These are phyloP conservation scores for Ascoidea rubescens DNA, from an alignment of 805 yeast genomes.

Conservation along the genomic window DNA sequence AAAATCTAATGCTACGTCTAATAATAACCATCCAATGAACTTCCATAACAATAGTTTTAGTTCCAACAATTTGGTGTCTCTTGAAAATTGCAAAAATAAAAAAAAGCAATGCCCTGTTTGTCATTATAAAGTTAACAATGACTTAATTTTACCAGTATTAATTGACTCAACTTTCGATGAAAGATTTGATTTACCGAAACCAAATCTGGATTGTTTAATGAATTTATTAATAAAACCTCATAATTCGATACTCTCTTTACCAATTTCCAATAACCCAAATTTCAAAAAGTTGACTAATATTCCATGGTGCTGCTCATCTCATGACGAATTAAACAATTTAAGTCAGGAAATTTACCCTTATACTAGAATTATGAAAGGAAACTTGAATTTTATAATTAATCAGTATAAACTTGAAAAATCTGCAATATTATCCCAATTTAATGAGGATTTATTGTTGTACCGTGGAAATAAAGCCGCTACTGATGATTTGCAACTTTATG, in stretches of 20 bases:
- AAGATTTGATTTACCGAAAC: slow-evolving; percentile 41
- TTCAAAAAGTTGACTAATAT: slow-evolving; percentile 28
- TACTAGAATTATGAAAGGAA: slow-evolving; percentile 61
- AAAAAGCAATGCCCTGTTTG: slow-evolving; percentile 76
- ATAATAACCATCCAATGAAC: too few relatives aligned
- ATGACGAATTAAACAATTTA: background rate
- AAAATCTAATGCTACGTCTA: too few relatives aligned
- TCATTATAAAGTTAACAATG: slow-evolving; percentile 36
- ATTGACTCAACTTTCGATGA: slow-evolving; percentile 31
- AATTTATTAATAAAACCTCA: slow-evolving; percentile 49
- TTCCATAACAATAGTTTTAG: too few relatives aligned
- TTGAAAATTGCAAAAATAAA: slow-evolving; percentile 25
- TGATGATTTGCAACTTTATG: slow-evolving; percentile 18
- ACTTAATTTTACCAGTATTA: slow-evolving; percentile 54
- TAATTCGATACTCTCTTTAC: slow-evolving; percentile 31
- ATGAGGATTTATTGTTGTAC: slow-evolving; percentile 46
- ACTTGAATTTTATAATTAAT: slow-evolving; percentile 33
- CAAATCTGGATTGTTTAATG: slow-evolving; percentile 40
- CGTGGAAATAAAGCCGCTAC: slow-evolving; percentile 29
- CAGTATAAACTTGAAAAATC: slow-evolving; percentile 49
- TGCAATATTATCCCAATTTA: slow-evolving; percentile 33
- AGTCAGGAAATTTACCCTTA: slow-evolving; percentile 28
- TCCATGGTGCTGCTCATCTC: slow-evolving; percentile 32
- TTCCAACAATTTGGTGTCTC: too few relatives aligned
- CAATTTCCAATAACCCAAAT: slow-evolving; percentile 28